phyloP scores from a whole-genome alignment of 2,329 filamentous ascomycete genomes.

The Zalaria obscura region DNA sequence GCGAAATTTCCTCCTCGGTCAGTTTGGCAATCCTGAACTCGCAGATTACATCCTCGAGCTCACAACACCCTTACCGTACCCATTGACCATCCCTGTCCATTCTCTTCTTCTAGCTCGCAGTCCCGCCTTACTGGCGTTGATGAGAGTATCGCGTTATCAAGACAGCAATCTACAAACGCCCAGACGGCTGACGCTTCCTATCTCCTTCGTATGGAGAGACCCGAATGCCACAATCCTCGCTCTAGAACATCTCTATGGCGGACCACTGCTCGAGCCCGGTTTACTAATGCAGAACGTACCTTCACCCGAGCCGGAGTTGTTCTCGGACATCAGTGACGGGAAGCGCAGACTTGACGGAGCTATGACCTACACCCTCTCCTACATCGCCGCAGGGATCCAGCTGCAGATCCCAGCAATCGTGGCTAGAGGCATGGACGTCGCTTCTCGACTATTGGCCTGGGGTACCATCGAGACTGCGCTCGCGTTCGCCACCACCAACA shows the following conservation, averaged over 20 bases:
- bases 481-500: slow-evolving; percentile 31
- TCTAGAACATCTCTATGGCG: slow-evolving; percentile 18
- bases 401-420: slow-evolving; percentile 42
- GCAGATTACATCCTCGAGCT: slow-evolving; percentile 19
- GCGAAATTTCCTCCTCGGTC: slow-evolving; percentile 13
- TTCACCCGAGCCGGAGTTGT: slow-evolving; percentile 2
- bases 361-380: slow-evolving; percentile 37
- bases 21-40: slow-evolving; percentile 13
- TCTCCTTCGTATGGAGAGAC: slow-evolving; percentile 10
- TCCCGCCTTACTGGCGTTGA: slow-evolving; percentile 11
- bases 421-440: slow-evolving; percentile 45
- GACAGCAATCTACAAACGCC: slow-evolving; percentile 1
- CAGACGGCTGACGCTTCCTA: slow-evolving; percentile 8
- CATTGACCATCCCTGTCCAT: slow-evolving; percentile 13
- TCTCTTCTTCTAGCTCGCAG: slow-evolving; percentile 17
- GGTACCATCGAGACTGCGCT: slow-evolving; percentile 47
- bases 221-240: slow-evolving; percentile 13
- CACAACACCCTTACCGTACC: slow-evolving; percentile 5
- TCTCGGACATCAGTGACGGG: slow-evolving; percentile 1
- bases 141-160: slow-evolving; percentile 6
- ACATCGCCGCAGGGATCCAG: slow-evolving; percentile 47
- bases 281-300: slow-evolving; percentile 4
- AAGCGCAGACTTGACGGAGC: slow-evolving; percentile 7
- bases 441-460: slow-evolving; percentile 45
- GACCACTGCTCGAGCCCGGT: slow-evolving; percentile 12